Base-by-base conservation (phyloP, 352 stramenopile genomes). In the Phytophthora capsici region DNA sequence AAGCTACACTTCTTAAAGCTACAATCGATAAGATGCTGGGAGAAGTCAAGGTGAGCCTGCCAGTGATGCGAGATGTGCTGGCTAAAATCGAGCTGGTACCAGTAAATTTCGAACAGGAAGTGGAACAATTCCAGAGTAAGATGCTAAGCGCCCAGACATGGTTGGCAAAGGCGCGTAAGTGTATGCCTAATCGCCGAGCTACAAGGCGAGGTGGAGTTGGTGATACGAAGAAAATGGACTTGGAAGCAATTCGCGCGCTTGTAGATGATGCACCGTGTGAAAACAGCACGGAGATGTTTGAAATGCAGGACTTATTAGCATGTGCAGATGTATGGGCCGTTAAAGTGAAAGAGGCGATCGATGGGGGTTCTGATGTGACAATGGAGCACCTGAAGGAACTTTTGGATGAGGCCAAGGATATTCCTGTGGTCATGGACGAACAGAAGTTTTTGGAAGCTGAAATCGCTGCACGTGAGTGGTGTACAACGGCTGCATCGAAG, bases 341-440 rank as follows among this genome's bases (percentile, higher is more conserved):
- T 6, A 91, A 91, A 47, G 86, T 96, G 17, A 86, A 86, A 32
- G 53, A 75, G 6, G 87, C 88, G n/a, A 91, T 96, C 37, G 84
- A 93, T 63, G 78, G 78, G 26, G 84, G 77, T 20, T 75, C 78
- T 9, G 83, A 93, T 48, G 84, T 95, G 5, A 65, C 82, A 1
- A 55, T 96, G n/a, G 62, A 78, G 10, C 75, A 80, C n/a, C 44
- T 96, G 20, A 90, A 91, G 34, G 86, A 93, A 8, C 75, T 95
- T 1, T 61, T 90, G 53, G 82, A 93, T 30, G 88, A 95, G 64
- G 86, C 84, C 0, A 84, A 81, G 40, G 85, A 93, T 8, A 95
- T 96, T 70, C 88, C 88, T n/a, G 84, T 96, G 22, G 68, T 94
- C 6, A 95, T 96, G 88, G 88, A 95, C n/a, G 86, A 94, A 38